Evolutionary conservation across 108 stramenopile species (phyloP).

Genomic region (Epipyxis sp.): DNA sequence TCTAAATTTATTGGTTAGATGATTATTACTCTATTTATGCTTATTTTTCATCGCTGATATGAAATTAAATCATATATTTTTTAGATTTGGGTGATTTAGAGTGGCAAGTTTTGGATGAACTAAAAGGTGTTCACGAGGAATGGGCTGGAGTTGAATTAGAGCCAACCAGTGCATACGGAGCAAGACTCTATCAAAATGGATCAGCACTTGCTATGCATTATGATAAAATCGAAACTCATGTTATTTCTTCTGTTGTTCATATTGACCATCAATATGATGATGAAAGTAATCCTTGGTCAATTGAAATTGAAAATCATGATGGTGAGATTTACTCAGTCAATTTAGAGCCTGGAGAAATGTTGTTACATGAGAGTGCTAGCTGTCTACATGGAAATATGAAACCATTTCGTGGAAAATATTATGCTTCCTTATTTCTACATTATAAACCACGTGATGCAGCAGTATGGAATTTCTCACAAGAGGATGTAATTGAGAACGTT

Average conservation of each 20-base stretch:
- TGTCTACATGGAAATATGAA: slow-evolving; percentile 82
- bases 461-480: no score
- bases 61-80: no score
- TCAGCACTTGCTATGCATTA: slow-evolving; percentile 32
- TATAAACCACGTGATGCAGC: no score
- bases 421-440: slow-evolving; percentile 79
- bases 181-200: slow-evolving; percentile 19
- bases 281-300: no score
- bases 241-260: slow-evolving; percentile 28
- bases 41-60: no score
- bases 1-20: slow-evolving; percentile 21
- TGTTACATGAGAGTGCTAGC: slow-evolving; percentile 78
- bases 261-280: neutral
- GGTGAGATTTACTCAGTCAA: slow-evolving; percentile 77
- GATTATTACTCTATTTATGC: no score
- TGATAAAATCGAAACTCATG: slow-evolving; percentile 29
- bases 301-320: slow-evolving; percentile 79
- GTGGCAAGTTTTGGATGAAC: neutral
- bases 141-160: slow-evolving; percentile 22
- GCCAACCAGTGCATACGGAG: slow-evolving; percentile 25
- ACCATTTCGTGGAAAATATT: slow-evolving; percentile 70
- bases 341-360: slow-evolving; percentile 83
- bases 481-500: no score
- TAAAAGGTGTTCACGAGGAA: slow-evolving; percentile 10
- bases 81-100: neutral